Percentiles rank a stretch among this genome's conserved stretches.
phyloP scores from a whole-genome alignment of 2,329 filamentous ascomycete genomes.

The Knufia fluminis region DNA sequence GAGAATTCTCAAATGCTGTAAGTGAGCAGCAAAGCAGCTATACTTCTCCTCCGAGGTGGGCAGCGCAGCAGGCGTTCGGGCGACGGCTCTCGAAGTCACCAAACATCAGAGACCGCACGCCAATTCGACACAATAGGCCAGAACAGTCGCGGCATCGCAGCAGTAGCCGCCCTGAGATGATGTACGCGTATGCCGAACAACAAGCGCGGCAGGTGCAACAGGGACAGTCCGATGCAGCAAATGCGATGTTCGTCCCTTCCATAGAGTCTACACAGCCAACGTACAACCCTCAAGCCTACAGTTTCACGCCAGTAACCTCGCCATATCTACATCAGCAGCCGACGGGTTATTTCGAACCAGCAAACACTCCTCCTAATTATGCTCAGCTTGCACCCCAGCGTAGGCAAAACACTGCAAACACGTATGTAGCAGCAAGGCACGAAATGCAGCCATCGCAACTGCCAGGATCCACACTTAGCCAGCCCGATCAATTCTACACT shows the following conservation, averaged over 20 bases:
- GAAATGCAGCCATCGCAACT: not conserved
- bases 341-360: conserved; percentile 3
- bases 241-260: not conserved
- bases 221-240: not conserved
- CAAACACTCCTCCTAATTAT: conserved; percentile 1
- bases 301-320: not conserved
- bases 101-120: conserved; percentile 17
- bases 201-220: conserved; percentile 9
- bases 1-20: not conserved
- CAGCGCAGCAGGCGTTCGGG: conserved; percentile 4
- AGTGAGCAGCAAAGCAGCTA: not conserved
- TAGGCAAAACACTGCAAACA: not conserved
- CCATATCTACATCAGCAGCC: conserved; percentile 6
- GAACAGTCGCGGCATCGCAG: conserved; percentile 15
- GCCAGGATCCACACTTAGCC: not conserved
- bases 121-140: conserved; percentile 19
- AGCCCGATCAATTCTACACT: not conserved
- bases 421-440: not conserved
- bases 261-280: not conserved
- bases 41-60: conserved; percentile 7
- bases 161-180: conserved; percentile 18
- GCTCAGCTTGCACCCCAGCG: not conserved
- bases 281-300: not conserved
- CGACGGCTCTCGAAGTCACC: conserved; percentile 7
- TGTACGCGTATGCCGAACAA: conserved; percentile 19